phyloP scores from a whole-genome alignment of 2,329 filamentous ascomycete genomes.

The Fusarium sp. region DNA sequence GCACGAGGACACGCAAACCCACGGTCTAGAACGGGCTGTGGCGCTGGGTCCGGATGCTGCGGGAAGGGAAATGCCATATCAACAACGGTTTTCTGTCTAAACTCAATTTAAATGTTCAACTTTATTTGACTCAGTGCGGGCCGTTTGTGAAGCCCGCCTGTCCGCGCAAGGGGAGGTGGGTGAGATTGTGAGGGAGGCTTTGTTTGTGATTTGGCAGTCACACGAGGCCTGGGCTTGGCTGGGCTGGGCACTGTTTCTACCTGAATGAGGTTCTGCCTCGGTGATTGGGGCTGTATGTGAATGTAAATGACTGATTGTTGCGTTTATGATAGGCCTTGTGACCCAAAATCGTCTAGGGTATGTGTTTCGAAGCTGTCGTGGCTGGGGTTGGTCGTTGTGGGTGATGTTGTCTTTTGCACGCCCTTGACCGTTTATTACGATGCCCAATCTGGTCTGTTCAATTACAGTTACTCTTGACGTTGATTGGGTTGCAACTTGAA shows the following conservation, averaged over 20 bases:
- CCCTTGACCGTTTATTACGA: not conserved
- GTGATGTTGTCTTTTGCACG: not conserved
- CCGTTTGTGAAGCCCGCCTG: constrained; percentile 3
- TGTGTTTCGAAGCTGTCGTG: not conserved
- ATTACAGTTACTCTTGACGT: not conserved
- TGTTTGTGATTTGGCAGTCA: constrained; percentile 20
- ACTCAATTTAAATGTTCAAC: not conserved
- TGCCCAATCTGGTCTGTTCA: not conserved
- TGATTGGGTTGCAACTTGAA: not conserved
- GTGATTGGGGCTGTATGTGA: not conserved
- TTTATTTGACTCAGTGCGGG: not conserved
- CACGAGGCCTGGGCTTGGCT: constrained; percentile 2
- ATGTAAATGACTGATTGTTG: constrained; percentile 12
- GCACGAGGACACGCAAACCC: not conserved
- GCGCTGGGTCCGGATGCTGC: constrained; percentile 25
- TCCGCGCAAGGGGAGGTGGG: not conserved
- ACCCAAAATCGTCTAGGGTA: constrained; percentile 14
- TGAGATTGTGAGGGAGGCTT: not conserved
- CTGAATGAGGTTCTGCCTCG: constrained; percentile 1
- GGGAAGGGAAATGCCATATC: constrained; percentile 8
- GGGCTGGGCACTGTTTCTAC: not conserved
- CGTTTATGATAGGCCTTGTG: constrained; percentile 10
- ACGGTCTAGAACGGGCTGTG: constrained; percentile 36
- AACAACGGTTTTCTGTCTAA: constrained; percentile 18
- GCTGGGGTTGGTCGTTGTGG: not conserved